Evolutionary conservation across 257 asterid genomes (phyloP), one percentile per base, ranked within the genome.

Genomic region (Nicotiana otophora): DNA sequence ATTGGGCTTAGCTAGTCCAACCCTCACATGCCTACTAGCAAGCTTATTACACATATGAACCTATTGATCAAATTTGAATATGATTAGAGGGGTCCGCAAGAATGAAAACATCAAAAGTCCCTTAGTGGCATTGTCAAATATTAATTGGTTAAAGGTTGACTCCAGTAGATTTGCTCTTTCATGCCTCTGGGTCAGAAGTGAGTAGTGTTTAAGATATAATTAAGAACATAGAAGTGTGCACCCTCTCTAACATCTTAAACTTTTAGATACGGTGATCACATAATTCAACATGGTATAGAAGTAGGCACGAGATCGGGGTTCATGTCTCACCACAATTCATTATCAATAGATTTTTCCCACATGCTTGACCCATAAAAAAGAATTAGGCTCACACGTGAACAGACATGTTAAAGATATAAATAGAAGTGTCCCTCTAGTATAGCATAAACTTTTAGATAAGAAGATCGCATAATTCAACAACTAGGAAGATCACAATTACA

Each of bases 21-120:
- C 99, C 70, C 98, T 88, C 46, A 94, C 90, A 55, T 96, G 99
- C 82, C 98, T 89, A 85, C 94, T 96, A 1, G 99, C 99, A n/a
- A 96, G 96, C 92, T 96, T 96, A 90, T 96, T 96, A 83, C 98
- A 94, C 98, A 88, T 81, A 85, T 96, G 99, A 34, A 94, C 98
- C 99, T 94, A 51, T 28, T 5, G 64, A 75, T n/a, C 46, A 75
- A 75, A 75, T 26, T 7, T 75, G 17, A 51, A 75, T 70, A 70
- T 5, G 6, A 23, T 70, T 70, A 70, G 60, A 75, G 7, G 16
- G 0, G 5, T 28, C 46, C 63, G 28, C 10, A 51, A 75, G 42
- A 75, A 75, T 17, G 9, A 51, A 8, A 75, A 51, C 28, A 75
- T 51, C 80, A 28, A 54, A 74, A 84, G 82, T 88, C 16, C 77